A percentile compares a stretch with the other conserved stretches of the same genome.
Conservation (phyloP, 2,329 filamentous ascomycete species). For the Leptographium flavum region DNA sequence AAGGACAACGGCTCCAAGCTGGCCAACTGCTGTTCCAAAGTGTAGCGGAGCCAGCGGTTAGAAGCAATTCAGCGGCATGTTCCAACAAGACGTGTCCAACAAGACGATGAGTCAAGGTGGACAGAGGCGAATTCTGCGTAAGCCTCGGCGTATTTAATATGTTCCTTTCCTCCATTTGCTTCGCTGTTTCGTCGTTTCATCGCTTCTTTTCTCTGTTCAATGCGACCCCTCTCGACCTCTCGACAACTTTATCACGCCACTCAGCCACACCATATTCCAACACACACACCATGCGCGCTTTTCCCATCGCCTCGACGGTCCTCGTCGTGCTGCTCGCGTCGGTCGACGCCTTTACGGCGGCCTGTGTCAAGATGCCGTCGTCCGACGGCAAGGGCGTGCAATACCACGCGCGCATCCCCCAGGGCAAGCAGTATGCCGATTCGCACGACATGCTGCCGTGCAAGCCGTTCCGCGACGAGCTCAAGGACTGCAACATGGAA, state of each 20-base stretch:
- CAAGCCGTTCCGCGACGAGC: neutral
- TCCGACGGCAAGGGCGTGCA: neutral
- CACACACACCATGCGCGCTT: neutral
- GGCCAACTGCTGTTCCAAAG: neutral
- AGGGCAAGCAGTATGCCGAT: neutral
- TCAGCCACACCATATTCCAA: neutral
- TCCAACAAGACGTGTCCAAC: too few relatives aligned
- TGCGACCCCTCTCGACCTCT: too few relatives aligned
- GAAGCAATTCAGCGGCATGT: too few relatives aligned
- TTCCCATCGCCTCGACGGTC: neutral
- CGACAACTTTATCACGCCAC: too few relatives aligned
- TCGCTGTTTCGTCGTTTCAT: too few relatives aligned
- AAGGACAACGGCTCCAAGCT: slow-evolving; percentile 10
- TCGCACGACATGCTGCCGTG: neutral
- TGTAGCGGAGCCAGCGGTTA: too few relatives aligned
- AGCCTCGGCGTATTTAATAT: neutral
- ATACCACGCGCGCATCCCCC: slow-evolving; percentile 1
- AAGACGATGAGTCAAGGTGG: too few relatives aligned
- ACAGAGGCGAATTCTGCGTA: too few relatives aligned
- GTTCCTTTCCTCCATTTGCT: too few relatives aligned
- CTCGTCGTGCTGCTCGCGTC: too few relatives aligned
- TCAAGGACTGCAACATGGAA: neutral
- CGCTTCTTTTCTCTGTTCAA: too few relatives aligned
- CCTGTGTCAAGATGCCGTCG: neutral
- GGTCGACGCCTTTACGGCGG: neutral